These are phyloP conservation scores for Fraxinus albicans DNA, from an alignment of 305 asterid species.

Conservation along the genomic window DNA sequence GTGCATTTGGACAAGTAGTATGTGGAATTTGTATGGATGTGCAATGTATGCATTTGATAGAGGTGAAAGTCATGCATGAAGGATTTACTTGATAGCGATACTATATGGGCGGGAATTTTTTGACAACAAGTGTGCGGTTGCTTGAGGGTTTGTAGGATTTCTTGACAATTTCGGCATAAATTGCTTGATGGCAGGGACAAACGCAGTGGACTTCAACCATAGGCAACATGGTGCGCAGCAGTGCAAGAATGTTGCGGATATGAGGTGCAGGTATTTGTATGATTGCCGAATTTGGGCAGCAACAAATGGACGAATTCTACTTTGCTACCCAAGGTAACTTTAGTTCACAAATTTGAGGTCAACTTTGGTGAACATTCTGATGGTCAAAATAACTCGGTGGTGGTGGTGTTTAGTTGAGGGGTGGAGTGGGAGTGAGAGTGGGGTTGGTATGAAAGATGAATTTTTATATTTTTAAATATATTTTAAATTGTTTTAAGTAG, in stretches of 20 bases:
- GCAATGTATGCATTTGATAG: too few relatives aligned
- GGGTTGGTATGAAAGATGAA: too few relatives aligned
- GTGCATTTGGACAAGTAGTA: too few relatives aligned
- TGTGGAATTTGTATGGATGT: too few relatives aligned
- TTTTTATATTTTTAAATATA: too few relatives aligned
- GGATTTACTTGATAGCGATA: too few relatives aligned
- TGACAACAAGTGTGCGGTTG: too few relatives aligned
- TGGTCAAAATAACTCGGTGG: background rate
- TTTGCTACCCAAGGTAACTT: background rate
- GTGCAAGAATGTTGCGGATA: background rate
- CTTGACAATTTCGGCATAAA: too few relatives aligned
- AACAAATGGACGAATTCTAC: background rate
- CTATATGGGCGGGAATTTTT: too few relatives aligned
- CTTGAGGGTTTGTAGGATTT: too few relatives aligned
- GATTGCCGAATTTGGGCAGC: background rate
- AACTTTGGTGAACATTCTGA: background rate
- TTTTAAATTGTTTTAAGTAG: too few relatives aligned
- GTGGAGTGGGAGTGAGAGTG: background rate
- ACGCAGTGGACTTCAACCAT: background rate
- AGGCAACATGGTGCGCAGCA: background rate
- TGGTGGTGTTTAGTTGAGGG: background rate
- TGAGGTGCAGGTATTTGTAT: background rate
- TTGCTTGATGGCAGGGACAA: background rate
- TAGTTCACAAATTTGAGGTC: background rate
- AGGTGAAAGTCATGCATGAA: too few relatives aligned